Base-by-base conservation (phyloP, 2,329 filamentous ascomycete species). In the Coniochaeta hoffmannii region DNA sequence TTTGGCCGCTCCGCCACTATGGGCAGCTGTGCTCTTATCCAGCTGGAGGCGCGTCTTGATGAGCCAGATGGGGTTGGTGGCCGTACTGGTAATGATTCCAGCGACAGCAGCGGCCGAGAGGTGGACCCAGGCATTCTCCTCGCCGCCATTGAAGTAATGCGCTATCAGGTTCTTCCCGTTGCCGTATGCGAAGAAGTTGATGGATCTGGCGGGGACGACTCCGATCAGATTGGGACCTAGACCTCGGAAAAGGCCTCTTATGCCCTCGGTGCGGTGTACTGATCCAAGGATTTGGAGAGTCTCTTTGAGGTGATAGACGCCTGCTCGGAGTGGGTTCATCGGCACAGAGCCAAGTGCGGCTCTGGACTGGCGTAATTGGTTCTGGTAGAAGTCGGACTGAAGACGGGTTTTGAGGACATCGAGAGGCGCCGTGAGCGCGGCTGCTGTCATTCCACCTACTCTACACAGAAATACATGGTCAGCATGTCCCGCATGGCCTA, bases 21-120 rank as follows among this genome's bases (percentile, higher is more conserved):
- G 75, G 63, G 82, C 81, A 15, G 87, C 87, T 53, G 85, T 82
- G 66, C 89, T 89, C 75, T 92, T 95, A 75, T 97, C 92, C 32
- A 97, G 81, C 73, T 97, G 92, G 63, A 97, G 70, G 31, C 92
- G 80, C 38, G 92, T 97, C 79, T 97, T 97, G 67, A 97, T 85
- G 60, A 97, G 81, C 92, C 92, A 97, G 66, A 97, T 96, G 1
- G 92, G 92, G 71, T 97, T 97, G 35, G 92, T 97, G 22, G 88
- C 89, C 1, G 93, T 97, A 50, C 89, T 89, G 0, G 93, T 97
- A 7, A 87, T 86, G 44, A 97, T 82, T 2, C 92, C 92, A 1
- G 92, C 91, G 15, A 81, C 78, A 1, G 88, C 83, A 5, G 89
- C 92, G 1, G 90, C 86, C 50, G 82, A 75, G 9, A 96, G 77